These are phyloP conservation scores for Thinopyrum elongatum DNA, from an alignment of 176 grass and related monocot species.

Conservation along the genomic window DNA sequence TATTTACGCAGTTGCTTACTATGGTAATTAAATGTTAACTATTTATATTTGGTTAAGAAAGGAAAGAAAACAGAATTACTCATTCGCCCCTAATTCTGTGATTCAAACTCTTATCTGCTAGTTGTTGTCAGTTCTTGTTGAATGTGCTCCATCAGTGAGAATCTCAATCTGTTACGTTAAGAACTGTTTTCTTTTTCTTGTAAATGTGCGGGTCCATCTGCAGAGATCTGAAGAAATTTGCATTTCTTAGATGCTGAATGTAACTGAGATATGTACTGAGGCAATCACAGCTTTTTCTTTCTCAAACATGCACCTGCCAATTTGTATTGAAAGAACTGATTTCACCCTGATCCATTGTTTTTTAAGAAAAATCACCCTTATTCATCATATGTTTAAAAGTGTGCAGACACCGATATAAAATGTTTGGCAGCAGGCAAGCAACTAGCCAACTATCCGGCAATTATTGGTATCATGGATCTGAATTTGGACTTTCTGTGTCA, in stretches of 20 bases:
- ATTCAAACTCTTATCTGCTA: background rate
- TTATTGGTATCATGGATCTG: background rate
- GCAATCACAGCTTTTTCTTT: background rate
- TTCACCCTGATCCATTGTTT: background rate
- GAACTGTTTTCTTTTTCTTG: background rate
- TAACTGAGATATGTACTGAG: background rate
- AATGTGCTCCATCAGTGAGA: background rate
- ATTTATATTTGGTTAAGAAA: background rate
- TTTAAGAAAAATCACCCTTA: background rate
- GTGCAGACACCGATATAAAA: background rate
- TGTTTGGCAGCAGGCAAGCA: background rate
- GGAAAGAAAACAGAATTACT: background rate
- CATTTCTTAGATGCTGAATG: constrained; percentile 6
- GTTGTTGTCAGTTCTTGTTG: constrained; percentile 14
- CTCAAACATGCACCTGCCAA: background rate
- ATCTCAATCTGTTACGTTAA: background rate
- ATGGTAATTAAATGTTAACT: background rate
- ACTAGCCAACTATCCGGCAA: background rate
- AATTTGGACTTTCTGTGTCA: background rate
- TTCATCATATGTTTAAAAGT: background rate
- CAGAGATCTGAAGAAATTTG: background rate
- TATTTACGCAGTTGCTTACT: constrained; percentile 11
- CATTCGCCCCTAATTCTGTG: background rate
- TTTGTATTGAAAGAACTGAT: background rate
- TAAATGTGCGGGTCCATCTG: background rate